Evolutionary conservation across 2,329 filamentous ascomycete species (phyloP).

Genomic region (Fusarium oligoseptatum): DNA sequence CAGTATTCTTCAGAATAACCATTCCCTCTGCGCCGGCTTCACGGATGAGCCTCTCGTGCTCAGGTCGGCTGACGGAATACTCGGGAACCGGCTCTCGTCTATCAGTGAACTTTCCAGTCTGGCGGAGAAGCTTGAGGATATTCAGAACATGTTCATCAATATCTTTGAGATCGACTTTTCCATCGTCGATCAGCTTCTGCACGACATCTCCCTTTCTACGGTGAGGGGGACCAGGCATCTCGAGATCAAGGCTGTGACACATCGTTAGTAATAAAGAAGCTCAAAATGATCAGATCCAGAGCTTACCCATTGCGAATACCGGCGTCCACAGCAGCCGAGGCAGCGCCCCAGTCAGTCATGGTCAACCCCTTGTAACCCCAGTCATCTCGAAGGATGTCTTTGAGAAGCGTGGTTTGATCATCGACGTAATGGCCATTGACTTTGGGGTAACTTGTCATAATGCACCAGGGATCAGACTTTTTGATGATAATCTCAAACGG

Average conservation of each 20-base stretch:
- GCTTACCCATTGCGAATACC: neutral
- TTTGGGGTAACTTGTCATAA: neutral
- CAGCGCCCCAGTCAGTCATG: neutral
- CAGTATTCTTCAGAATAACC: neutral
- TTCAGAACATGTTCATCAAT: neutral
- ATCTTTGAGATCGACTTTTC: neutral
- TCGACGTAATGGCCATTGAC: neutral
- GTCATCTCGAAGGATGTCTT: neutral
- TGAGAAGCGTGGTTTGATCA: neutral
- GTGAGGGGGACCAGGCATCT: neutral
- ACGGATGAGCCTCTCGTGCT: neutral
- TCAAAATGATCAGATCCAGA: neutral
- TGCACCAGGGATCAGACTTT: neutral
- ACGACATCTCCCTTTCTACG: neutral
- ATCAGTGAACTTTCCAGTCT: neutral
- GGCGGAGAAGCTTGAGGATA: neutral
- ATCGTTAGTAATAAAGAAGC: neutral
- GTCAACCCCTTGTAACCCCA: neutral
- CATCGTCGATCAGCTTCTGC: neutral
- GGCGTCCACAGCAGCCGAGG: neutral
- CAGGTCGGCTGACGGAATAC: neutral
- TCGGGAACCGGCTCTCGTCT: neutral
- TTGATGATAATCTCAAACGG: neutral
- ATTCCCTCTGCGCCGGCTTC: neutral
- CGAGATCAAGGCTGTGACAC: neutral